Evolutionary conservation across 768 basidiomycete species (phyloP), one percentile per base, ranked within the genome.

Genomic region (Hirschioporus abietinus): DNA sequence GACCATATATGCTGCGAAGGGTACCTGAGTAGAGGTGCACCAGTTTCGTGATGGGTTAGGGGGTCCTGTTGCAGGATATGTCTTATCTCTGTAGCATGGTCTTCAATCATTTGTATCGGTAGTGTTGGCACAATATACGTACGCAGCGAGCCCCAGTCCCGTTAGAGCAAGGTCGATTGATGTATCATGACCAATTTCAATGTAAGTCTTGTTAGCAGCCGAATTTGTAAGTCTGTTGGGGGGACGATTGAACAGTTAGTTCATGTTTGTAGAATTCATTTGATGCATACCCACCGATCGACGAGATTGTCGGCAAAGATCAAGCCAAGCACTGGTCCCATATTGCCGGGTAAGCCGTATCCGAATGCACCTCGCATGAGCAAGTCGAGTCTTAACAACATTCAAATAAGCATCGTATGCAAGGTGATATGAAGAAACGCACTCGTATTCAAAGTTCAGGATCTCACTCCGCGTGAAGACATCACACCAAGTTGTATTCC

Each of bases 151-250:
- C 0, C 75, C 75, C 68, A 81, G 75, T 0, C 77, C 78, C 25
- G 80, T 77, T 35, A 80, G 66, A 6, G 77, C 76, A 26, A 78
- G 59, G 68, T 81, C 75, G 66, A 82, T 75, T 42, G 77, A 80
- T 7, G 76, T 78, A 64, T 81, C 78, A 67, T 81, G 79, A 4
- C 79, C 80, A 67, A 81, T 81, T 71, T 82, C 78, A 26, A 82
- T 72, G 71, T 78, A 80, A 24, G 79, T 64, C 17, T 77, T 74
- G 62, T 77, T 73, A 35, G 74, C 76, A 26, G 75, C 76, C 24
- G 70, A 66, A 71, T 80, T 79, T 30, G 75, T 73, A 61, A 80
- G 74, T 58, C 78, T 80, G 36, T 10, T 58, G 18, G 20, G 20
- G 6, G 12, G 12, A 52, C 30, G 23, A 36, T 26, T 60, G 34